Base-by-base conservation (phyloP, 148 eudicot genomes). In the Vaccinium macrocarpon region DNA sequence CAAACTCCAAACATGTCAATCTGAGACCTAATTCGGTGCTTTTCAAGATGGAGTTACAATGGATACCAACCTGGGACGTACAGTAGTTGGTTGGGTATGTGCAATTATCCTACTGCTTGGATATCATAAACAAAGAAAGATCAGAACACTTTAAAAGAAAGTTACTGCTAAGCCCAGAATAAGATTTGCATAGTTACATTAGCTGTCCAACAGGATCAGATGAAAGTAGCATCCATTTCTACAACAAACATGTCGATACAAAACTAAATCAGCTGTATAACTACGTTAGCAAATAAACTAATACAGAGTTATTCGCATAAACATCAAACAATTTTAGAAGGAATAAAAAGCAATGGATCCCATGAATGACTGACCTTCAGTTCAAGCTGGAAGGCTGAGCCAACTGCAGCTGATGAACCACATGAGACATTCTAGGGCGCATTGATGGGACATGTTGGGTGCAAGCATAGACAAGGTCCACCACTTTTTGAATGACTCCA, bases 381-480 rank as follows among this genome's bases (percentile, higher is more conserved):
- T 90, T 86, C 48, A 79, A 75, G 78, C 49, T 80, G 12, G 89
- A 76, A 23, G 92, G 86, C 27, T 92, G 91, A 11, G 91, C 90
- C 84, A 95, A 80, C 88, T 93, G 98, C 68, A 95, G 91, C 94
- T 95, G 98, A 88, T 94, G 98, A 57, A 96, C 98, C 76, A 96
- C 95, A 86, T 96, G 98, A 16, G 98, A 94, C 98, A 95, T 95
- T 57, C 98, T 90, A 59, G 98, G 98, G 56, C 98, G 94, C 94
- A 94, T 90, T 1, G 98, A 94, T 16, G 98, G 98, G 2, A 95
- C 96, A 82, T 94, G 92, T 77, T 95, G 96, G 6, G 98, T 95
- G 86, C 98, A 94, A 49, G 95, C 87, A 83, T 96, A 96, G 23
- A 96, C 98, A 76, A 96, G 98, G 64, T 96, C 98, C 64, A 96